phyloP scores from a whole-genome alignment of 257 asterid genomes.

The Ajuga chamaepitys region DNA sequence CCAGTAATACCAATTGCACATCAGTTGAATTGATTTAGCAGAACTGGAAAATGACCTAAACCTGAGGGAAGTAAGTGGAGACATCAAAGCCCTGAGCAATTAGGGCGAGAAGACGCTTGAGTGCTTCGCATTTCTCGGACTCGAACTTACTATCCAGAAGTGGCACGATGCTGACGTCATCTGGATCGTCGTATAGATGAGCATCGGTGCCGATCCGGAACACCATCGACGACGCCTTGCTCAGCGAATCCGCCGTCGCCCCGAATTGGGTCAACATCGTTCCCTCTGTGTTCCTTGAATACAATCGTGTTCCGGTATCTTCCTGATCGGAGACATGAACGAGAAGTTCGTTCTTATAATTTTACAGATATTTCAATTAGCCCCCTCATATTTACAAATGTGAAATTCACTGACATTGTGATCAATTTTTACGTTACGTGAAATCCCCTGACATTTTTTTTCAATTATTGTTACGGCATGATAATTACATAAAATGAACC shows the following conservation, averaged over 20 bases:
- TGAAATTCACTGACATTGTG: no score
- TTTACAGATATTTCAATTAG: background rate
- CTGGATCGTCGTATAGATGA: conserved; percentile 93
- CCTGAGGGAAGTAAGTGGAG: conserved; percentile 88
- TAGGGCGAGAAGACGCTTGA: conserved; percentile 89
- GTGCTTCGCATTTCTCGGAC: conserved; percentile 91
- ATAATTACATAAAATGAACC: no score
- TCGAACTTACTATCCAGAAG: conserved; percentile 96
- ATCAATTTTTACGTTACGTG: no score
- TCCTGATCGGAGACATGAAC: conserved; percentile 16
- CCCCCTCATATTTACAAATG: background rate
- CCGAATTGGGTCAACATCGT: conserved; percentile 76
- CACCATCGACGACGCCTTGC: conserved; percentile 91
- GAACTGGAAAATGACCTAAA: conserved; percentile 4
- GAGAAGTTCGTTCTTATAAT: background rate
- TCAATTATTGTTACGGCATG: no score
- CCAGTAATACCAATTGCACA: conserved; percentile 3
- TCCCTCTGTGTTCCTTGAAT: background rate
- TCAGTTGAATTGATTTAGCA: background rate
- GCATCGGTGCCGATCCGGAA: conserved; percentile 96
- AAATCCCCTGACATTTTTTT: no score
- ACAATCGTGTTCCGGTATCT: conserved; percentile 8
- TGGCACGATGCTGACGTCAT: conserved; percentile 77
- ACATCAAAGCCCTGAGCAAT: conserved; percentile 91
- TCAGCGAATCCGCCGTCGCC: conserved; percentile 81